These are phyloP conservation scores for Thalassia testudinum DNA, from an alignment of 116 monocot species.

Conservation along the genomic window DNA sequence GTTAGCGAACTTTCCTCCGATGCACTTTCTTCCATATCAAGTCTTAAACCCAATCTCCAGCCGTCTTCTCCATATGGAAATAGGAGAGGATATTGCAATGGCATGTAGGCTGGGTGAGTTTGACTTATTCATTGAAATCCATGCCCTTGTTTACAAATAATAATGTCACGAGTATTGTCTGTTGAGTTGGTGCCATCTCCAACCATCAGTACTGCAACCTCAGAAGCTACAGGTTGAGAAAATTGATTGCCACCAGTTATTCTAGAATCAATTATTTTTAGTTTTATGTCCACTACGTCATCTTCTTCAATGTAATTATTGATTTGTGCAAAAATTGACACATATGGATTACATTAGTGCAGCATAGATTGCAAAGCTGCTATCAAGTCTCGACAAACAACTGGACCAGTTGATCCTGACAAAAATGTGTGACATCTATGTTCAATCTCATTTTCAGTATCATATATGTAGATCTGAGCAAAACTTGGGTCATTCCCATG, in stretches of 20 bases:
- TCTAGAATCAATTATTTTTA: neutral
- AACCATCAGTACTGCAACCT: neutral
- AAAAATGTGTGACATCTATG: neutral
- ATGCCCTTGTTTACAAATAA: neutral
- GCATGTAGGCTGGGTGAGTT: neutral
- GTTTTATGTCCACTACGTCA: neutral
- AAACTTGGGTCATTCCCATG: neutral
- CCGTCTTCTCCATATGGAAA: constrained; percentile 2
- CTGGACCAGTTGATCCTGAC: too few species aligned
- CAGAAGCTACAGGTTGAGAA: neutral
- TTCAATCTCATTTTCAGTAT: neutral
- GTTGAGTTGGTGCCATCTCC: neutral
- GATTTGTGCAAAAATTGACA: neutral
- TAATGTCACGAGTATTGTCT: neutral
- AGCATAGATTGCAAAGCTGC: neutral
- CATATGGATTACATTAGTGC: neutral
- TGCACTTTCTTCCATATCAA: too few species aligned
- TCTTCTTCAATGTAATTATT: neutral
- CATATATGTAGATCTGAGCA: constrained; percentile 1
- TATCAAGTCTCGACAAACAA: neutral
- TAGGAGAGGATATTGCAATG: constrained; percentile 1
- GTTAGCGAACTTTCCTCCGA: too few species aligned
- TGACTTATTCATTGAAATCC: neutral
- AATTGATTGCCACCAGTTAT: neutral
- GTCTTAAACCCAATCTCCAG: neutral